Conservation (phyloP, 2,329 filamentous ascomycete species). For the Penicillium sp. region DNA sequence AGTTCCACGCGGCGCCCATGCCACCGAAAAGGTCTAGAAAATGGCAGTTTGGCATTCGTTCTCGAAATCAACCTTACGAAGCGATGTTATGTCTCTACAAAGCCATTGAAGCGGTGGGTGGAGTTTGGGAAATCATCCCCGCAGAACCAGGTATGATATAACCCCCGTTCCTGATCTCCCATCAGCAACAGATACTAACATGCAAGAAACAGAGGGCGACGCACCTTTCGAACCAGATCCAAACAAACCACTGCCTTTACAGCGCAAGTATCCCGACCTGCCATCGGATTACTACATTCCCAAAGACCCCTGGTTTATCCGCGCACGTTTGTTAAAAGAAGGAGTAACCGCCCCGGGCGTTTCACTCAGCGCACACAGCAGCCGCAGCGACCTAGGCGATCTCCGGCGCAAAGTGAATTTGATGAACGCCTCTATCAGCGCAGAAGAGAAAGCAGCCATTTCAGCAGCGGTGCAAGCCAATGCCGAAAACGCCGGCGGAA, state of each 20-base stretch:
- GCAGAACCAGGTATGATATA: slow-evolving; percentile 34
- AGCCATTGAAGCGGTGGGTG: slow-evolving; percentile 80
- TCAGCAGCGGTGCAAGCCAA: slow-evolving; percentile 26
- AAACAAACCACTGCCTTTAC: slow-evolving; percentile 36
- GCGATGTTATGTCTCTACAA: slow-evolving; percentile 94
- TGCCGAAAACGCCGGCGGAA: slow-evolving; percentile 29
- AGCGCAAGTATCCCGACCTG: slow-evolving; percentile 42
- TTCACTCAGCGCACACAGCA: slow-evolving; percentile 36
- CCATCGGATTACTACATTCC: slow-evolving; percentile 72
- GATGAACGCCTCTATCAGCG: slow-evolving; percentile 28
- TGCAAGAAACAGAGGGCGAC: slow-evolving; percentile 20
- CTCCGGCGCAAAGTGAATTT: slow-evolving; percentile 37
- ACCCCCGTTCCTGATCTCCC: background rate
- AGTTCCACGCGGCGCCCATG: slow-evolving; percentile 43
- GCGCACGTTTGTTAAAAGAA: slow-evolving; percentile 80
- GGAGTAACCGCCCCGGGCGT: slow-evolving; percentile 59
- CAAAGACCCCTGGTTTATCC: slow-evolving; percentile 91
- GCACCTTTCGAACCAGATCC: slow-evolving; percentile 20
- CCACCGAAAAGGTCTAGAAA: slow-evolving; percentile 67
- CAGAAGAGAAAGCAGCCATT: slow-evolving; percentile 29
- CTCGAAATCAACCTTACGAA: slow-evolving; percentile 88
- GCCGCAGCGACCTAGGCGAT: slow-evolving; percentile 40
- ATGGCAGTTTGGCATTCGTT: slow-evolving; percentile 98
- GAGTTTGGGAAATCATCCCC: slow-evolving; percentile 69
- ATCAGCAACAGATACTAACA: background rate